Evolutionary conservation across 164 flowering plant genomes (phyloP), one percentile per base, ranked within the genome.

Genomic region (Sedum album): DNA sequence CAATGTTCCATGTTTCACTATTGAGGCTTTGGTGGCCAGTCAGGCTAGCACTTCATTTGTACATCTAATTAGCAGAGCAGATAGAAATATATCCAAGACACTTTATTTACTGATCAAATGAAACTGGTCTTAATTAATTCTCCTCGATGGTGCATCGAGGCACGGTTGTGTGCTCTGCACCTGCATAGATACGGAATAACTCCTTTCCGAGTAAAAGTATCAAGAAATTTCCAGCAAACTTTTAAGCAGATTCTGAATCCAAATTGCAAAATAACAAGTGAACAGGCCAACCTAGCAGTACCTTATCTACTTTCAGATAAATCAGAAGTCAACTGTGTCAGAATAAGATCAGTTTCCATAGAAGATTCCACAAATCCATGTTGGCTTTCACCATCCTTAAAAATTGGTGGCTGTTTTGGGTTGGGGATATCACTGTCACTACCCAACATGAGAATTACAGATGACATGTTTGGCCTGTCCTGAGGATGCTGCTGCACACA

Each of bases 391-490:
- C 60, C 60, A 53, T 53, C 60, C 11, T 53, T 53, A 30, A 53
- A 53, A 53, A 53, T 53, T 21, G 60, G 13, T 53, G 60, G 60
- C 60, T 8, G 28, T 53, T 53, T 53, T 5, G 60, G 60, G 17
- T 53, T 10, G 9, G 60, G 60, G 8, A 53, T 11, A 21, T 53
- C 60, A 23, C 11, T 53, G 60, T 53, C 60, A 53, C 60, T 65
- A 26, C 67, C 67, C 23, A 65, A 31, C 67, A 65, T 65, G 9
- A 65, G 67, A 65, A 65, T 60, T 25, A 75, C 74, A 60, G 73
- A 73, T 17, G 62, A 51, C 78, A 78, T 72, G 28, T 66, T 72
- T 2, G 81, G 81, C 33, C 79, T 79, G 31, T 79, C 75, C 8
- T 7, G 18, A 0, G 79, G 66, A 26, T 31, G 21, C n/a, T 73